Conservation (phyloP, 2,329 filamentous ascomycete genomes). For the Monilinia polystroma region DNA sequence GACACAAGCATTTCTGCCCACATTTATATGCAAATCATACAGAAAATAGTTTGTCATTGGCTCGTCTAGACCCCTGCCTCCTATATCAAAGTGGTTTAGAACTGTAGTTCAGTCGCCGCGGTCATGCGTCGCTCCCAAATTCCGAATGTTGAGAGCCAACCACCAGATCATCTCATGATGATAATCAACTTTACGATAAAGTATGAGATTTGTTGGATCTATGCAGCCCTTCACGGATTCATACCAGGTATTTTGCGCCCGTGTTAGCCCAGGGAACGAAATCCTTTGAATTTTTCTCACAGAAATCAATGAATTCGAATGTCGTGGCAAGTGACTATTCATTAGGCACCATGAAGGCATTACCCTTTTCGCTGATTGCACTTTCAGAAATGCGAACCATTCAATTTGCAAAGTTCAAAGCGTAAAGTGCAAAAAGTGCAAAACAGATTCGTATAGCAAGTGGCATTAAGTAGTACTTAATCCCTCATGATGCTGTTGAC, state of each 20-base stretch:
- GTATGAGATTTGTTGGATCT: not conserved
- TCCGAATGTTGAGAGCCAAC: not conserved
- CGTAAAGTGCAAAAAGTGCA: slow-evolving; percentile 15
- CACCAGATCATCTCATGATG: not conserved
- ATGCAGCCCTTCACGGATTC: not conserved
- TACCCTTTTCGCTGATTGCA: slow-evolving; percentile 11
- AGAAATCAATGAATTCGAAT: not conserved
- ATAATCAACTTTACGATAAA: not conserved
- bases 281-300: not conserved
- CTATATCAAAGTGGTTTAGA: not conserved
- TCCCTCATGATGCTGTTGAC: not conserved
- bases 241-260: not conserved
- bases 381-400: slow-evolving; percentile 18
- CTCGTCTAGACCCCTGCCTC: not conserved
- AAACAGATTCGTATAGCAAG: not conserved
- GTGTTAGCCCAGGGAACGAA: not conserved
- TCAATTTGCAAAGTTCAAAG: slow-evolving; percentile 13
- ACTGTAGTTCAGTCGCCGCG: not conserved
- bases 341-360: slow-evolving; percentile 15
- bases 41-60: not conserved
- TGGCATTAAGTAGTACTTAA: not conserved
- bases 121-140: not conserved
- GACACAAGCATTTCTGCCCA: not conserved
- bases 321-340: slow-evolving; percentile 15
- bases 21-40: not conserved